phyloP scores from a whole-genome alignment of 176 grass and related monocot genomes.

The Triticum timopheevii region DNA sequence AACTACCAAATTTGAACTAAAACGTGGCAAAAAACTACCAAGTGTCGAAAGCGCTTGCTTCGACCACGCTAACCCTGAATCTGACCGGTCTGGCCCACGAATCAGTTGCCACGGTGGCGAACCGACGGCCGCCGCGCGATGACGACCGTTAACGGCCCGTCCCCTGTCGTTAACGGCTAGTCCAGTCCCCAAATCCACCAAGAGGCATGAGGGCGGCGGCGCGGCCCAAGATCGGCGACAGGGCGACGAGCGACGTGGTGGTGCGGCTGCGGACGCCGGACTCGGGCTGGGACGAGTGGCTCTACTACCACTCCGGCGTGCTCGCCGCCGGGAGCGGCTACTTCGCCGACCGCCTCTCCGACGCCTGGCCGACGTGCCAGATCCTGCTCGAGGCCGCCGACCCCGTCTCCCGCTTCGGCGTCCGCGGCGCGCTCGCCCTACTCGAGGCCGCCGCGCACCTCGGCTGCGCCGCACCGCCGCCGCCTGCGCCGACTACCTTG shows the following conservation, averaged over 20 bases:
- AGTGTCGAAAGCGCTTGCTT: too few relatives aligned
- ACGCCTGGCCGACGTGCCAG: slow-evolving; percentile 92
- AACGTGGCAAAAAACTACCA: too few relatives aligned
- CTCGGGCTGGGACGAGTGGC: slow-evolving; percentile 76
- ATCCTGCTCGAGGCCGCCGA: slow-evolving; percentile 68
- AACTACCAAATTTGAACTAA: too few relatives aligned
- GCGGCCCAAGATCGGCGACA: slow-evolving; percentile 57
- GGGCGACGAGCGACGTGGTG: slow-evolving; percentile 83
- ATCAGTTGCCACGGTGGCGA: too few relatives aligned
- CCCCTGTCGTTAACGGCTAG: not conserved
- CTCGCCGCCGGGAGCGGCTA: slow-evolving; percentile 70
- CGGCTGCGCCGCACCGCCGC: slow-evolving; percentile 41
- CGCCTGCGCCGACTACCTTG: slow-evolving; percentile 65
- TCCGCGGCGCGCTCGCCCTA: slow-evolving; percentile 68
- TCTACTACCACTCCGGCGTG: slow-evolving; percentile 78
- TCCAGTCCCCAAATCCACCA: slow-evolving; percentile 15
- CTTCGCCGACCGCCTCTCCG: slow-evolving; percentile 82
- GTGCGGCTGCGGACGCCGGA: slow-evolving; percentile 75
- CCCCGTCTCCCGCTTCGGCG: slow-evolving; percentile 68
- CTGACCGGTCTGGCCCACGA: too few relatives aligned
- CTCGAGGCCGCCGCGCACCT: slow-evolving; percentile 61
- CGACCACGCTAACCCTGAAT: too few relatives aligned
- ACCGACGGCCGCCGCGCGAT: too few relatives aligned
- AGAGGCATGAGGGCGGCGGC: not conserved
- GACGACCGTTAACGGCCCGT: too few relatives aligned